These are phyloP conservation scores for Triticum aestivum DNA, from an alignment of 176 grass and related monocot genomes.

Conservation along the genomic window IWGSC_CS_RefSeq_v2.1 NC_057803.1:734163578-734164077, in stretches of 20 bases:
- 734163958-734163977: background rate
- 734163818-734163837: background rate
- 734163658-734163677: conserved; percentile 9
- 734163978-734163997: background rate
- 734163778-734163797: background rate
- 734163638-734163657: background rate
- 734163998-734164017: background rate
- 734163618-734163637: background rate
- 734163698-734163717: background rate
- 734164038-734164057: background rate
- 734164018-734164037: background rate
- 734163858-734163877: background rate
- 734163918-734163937: background rate
- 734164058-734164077: background rate
- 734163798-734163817: background rate
- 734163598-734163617: background rate
- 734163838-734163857: background rate
- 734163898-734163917: background rate
- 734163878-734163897: background rate
- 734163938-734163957: background rate
- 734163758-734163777: background rate
- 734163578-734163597: background rate
- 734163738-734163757: background rate
- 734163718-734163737: background rate
- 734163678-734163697: background rate